Evolutionary conservation across 331 rosid species (phyloP), one percentile per base, ranked within the genome.

Genomic region (Telfairia occidentalis): DNA sequence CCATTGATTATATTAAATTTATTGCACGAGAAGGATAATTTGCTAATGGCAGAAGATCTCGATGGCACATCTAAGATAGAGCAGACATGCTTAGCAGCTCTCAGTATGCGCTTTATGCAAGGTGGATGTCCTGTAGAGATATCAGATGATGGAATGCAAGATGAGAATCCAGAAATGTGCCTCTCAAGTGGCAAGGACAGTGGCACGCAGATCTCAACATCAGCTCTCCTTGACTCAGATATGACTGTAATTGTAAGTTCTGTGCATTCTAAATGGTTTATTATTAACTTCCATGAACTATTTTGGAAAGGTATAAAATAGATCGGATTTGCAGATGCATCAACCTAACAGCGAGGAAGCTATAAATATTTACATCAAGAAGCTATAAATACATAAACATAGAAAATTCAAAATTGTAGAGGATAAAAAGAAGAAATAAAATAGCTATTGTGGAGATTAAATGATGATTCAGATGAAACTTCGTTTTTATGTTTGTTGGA

Each of bases 51-150:
- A 71, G 84, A 80, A 82, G 84, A 77, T 86, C 86, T 82, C 54
- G 81, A 76, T 38, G 88, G 90, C 53, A 81, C 86, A 70, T 73
- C 77, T 76, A 95, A 87, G 84, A 75, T 84, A 64, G 99, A 92
- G 85, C 90, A 86, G 77, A 87, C 67, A 78, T 92, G 93, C 85
- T 84, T 95, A 91, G 96, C 85, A 82, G 93, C 93, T 76, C 86
- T 95, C 75, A 82, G 90, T 72, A 87, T 95, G 85, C 80, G 85
- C 29, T 9, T 65, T 64, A 82, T 90, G 65, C 96, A 90, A 74
- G 89, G 92, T 54, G 48, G 79, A 61, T 79, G 90, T 21, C 48
- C 48, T 45, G 57, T 88, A 55, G 92, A 87, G 83, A 79, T 90
- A 57, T 84, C 85, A 52, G 52, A 80, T 23, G 89, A 84, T 79